These are phyloP conservation scores for Boletus coccyginus DNA, from an alignment of 768 basidiomycete genomes.

Conservation along the genomic window DNA sequence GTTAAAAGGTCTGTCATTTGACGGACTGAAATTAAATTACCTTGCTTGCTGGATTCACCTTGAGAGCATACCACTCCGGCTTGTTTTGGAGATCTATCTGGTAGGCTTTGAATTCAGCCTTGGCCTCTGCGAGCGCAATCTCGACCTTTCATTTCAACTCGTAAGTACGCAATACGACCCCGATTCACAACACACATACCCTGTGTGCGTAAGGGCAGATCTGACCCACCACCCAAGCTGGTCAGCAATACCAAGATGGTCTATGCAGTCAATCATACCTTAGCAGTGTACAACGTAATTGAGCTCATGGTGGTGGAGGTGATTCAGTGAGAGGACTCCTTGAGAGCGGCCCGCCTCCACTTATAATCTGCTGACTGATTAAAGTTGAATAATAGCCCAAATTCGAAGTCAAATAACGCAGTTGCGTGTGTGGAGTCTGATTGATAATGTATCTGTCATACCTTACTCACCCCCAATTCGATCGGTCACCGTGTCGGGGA, in stretches of 20 bases:
- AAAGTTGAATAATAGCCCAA: too few species aligned
- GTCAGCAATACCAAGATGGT: background rate
- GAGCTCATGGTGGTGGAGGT: conserved; percentile 12
- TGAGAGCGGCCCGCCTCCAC: background rate
- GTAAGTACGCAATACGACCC: background rate
- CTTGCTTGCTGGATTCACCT: conserved; percentile 67
- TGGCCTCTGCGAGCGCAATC: conserved; percentile 59
- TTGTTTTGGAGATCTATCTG: conserved; percentile 64
- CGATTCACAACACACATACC: conserved; percentile 29
- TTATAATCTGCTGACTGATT: conserved; percentile 1
- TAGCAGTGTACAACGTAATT: conserved; percentile 47
- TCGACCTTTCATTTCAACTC: conserved; percentile 39
- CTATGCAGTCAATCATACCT: conserved; percentile 30
- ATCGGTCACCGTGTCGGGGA: too few species aligned
- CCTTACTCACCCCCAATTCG: too few species aligned
- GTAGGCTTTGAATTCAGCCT: conserved; percentile 45
- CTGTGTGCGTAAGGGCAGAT: conserved; percentile 60
- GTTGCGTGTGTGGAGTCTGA: background rate
- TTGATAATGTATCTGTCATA: background rate
- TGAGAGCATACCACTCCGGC: conserved; percentile 64
- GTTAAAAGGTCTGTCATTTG: background rate
- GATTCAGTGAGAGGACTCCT: background rate
- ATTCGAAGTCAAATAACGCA: background rate
- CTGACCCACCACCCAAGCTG: conserved; percentile 26
- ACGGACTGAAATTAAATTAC: conserved; percentile 27